phyloP scores from a whole-genome alignment of 768 basidiomycete genomes.

The Kwoniella shandongensis region DNA sequence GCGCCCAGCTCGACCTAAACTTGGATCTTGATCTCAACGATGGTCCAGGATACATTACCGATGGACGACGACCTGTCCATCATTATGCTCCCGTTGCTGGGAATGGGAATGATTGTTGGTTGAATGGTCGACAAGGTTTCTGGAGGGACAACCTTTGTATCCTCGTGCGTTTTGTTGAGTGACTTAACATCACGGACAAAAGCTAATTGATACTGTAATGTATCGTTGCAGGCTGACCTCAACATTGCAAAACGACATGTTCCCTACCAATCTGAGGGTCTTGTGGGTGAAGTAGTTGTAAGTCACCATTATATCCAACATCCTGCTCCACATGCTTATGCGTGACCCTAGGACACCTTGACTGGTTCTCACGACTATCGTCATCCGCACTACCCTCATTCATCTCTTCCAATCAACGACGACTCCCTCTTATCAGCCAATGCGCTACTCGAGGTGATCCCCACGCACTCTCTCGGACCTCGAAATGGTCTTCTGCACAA shows the following conservation, averaged over 20 bases:
- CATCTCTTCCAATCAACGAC: background rate
- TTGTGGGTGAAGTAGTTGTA: conserved; percentile 16
- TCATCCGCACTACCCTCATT: conserved; percentile 1
- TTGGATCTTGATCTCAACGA: conserved; percentile 8
- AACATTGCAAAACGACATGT: conserved; percentile 8
- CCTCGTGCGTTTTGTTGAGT: no score
- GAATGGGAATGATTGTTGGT: conserved; percentile 16
- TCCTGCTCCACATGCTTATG: background rate
- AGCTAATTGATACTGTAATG: background rate
- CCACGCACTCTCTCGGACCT: background rate
- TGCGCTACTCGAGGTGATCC: background rate
- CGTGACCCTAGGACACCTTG: conserved; percentile 8
- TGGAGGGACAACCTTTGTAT: conserved; percentile 18
- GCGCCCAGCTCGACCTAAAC: conserved; percentile 10
- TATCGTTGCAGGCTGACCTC: conserved; percentile 9
- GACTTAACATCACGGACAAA: no score
- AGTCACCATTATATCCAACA: background rate
- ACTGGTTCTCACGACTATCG: conserved; percentile 12
- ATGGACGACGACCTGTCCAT: background rate
- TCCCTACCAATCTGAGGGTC: background rate
- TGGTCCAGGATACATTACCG: conserved; percentile 4
- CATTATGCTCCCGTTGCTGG: background rate
- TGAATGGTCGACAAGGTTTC: conserved; percentile 18
- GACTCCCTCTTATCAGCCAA: background rate
- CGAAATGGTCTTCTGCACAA: conserved; percentile 14